Conservation (phyloP, 768 basidiomycete species). For the Gymnopilus dilepis region DNA sequence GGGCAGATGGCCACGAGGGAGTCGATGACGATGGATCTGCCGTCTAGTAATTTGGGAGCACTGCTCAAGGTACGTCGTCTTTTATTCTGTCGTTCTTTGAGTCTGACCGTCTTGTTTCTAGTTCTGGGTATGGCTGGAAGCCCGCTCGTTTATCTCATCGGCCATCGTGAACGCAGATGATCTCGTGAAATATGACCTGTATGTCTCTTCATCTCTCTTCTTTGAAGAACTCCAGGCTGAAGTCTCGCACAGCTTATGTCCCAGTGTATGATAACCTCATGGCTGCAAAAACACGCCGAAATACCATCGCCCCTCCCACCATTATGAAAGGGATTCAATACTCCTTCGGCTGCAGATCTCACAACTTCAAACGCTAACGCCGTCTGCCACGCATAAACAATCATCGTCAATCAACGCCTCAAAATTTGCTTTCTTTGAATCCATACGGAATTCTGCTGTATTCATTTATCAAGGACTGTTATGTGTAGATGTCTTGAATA, state of each 20-base stretch:
- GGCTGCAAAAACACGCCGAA: too few species aligned
- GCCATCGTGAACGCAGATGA: slow-evolving; percentile 85
- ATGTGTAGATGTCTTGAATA: not conserved
- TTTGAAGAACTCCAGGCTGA: not conserved
- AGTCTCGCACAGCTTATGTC: slow-evolving; percentile 17
- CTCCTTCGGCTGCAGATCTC: too few species aligned
- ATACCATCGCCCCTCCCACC: not conserved
- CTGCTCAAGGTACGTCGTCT: slow-evolving; percentile 77
- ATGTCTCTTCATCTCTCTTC: slow-evolving; percentile 30
- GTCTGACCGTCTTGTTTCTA: slow-evolving; percentile 34
- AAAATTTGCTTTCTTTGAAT: not conserved
- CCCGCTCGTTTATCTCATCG: slow-evolving; percentile 81
- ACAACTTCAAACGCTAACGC: not conserved
- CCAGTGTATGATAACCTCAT: slow-evolving; percentile 19
- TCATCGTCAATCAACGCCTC: not conserved
- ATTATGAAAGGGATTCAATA: not conserved
- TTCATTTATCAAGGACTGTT: not conserved
- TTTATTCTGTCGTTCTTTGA: not conserved
- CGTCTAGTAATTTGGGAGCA: slow-evolving; percentile 76
- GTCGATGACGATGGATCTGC: slow-evolving; percentile 58
- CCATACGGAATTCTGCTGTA: not conserved
- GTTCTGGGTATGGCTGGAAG: slow-evolving; percentile 96
- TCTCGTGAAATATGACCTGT: slow-evolving; percentile 88
- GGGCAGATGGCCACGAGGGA: slow-evolving; percentile 85
- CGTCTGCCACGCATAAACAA: not conserved